Base-by-base conservation (phyloP, 495 filamentous ascomycete genomes). In the Penicillium odoratum region DNA sequence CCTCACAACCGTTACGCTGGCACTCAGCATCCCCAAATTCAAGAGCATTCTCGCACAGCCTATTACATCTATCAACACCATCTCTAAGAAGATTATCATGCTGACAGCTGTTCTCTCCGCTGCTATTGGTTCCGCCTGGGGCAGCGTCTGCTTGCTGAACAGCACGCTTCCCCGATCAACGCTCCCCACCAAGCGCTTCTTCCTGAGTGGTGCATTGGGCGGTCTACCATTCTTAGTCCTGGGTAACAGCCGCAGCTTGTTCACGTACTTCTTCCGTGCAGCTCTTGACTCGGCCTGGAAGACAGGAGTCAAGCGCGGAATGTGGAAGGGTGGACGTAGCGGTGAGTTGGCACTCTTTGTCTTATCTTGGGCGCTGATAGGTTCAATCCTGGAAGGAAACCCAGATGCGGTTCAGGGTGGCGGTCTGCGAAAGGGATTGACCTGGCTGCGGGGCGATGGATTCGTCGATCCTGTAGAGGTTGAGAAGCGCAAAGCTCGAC, bases 271-370 rank as follows among this genome's bases (percentile, higher is more conserved):
- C 44, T 85, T 87, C 55, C 80, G 92, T 21, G 67, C 85, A 8
- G 90, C 88, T 40, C 74, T 96, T 31, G 89, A 96, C 64, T 88
- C 83, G 36, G 68, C 90, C 44, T 98, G 91, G 91, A 96, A 96
- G 78, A 88, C 96, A 0, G 90, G 92, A 10, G 83, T 86, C 48
- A 98, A 98, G 83, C 78, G 85, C 34, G 82, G 89, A 4, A 86
- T 87, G 78, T 95, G 93, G 89, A 84, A 79, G 53, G 89, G 90
- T 7, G 77, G 93, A 66, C 85, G 80, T 55, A 85, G 88, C 30
- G 92, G 92, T 5, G 93, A 97, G 71, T 82, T 97, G 26, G 81
- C 85, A 78, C 69, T 98, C 3, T 89, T 98, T 69, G 86, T 91
- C 7, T 62, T 83, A 25, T 86, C 89, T 29, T 79, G 96, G 77